A percentile compares a stretch with the other conserved stretches of the same genome.
Conservation (phyloP, 2,329 filamentous ascomycete genomes). For the Clonostachys chloroleuca region DNA sequence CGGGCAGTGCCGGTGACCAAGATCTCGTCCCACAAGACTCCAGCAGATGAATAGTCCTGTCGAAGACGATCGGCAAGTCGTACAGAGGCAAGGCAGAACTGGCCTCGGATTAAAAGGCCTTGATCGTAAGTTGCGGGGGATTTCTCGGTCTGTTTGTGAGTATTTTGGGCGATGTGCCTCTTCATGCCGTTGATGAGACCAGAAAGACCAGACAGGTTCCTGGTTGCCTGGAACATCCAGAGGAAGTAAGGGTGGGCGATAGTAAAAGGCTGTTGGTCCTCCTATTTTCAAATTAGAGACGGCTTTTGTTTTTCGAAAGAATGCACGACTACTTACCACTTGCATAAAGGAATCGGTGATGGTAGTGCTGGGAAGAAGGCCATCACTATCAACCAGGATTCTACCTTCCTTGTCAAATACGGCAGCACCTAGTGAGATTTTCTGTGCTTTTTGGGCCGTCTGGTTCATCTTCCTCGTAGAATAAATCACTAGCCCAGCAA, state of each 20-base stretch:
- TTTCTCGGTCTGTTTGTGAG: too few species aligned
- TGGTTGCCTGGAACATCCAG: conserved; percentile 80
- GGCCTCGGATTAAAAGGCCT: conserved; percentile 63
- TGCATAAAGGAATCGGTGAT: conserved; percentile 76
- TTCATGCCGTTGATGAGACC: conserved; percentile 34
- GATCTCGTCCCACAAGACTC: conserved; percentile 73
- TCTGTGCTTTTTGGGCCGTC: conserved; percentile 55
- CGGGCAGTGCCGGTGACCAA: conserved; percentile 52
- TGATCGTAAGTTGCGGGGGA: not conserved
- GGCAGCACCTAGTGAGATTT: conserved; percentile 54
- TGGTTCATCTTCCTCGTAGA: conserved; percentile 46
- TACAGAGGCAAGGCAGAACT: conserved; percentile 76
- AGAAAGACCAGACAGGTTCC: conserved; percentile 68
- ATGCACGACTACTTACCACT: conserved; percentile 1
- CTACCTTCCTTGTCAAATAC: conserved; percentile 64
- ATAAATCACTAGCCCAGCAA: conserved; percentile 50
- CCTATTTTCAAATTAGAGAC: too few species aligned
- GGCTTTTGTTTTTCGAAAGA: too few species aligned
- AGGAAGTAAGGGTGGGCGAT: conserved; percentile 76
- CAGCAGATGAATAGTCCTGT: conserved; percentile 57
- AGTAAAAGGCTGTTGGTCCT: conserved; percentile 67
- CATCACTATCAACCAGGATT: conserved; percentile 66
- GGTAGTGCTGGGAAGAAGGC: conserved; percentile 65
- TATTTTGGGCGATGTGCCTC: not conserved
- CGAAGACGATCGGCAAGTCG: conserved; percentile 67